Conservation (phyloP, 176 grass and related monocot species). For the Phoenix dactylifera region DNA sequence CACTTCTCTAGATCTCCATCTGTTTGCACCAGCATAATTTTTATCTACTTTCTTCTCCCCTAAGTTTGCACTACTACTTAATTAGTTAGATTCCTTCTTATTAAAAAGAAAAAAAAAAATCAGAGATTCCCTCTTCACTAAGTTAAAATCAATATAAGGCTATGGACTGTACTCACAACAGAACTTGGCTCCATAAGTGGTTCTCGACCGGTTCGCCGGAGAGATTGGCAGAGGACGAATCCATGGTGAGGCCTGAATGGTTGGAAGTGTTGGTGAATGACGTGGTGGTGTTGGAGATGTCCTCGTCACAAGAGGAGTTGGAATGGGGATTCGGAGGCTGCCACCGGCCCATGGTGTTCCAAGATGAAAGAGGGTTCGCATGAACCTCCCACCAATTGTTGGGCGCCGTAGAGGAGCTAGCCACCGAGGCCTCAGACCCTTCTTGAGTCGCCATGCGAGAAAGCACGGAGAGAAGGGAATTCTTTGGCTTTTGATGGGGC, state of each 20-base stretch:
- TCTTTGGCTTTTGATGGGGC: neutral
- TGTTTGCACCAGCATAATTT: neutral
- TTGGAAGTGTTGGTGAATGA: conserved; percentile 44
- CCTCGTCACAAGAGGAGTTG: conserved; percentile 23
- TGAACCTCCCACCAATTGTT: conserved; percentile 59
- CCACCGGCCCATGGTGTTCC: conserved; percentile 29
- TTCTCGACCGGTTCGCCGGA: conserved; percentile 39
- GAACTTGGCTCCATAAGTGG: conserved; percentile 82
- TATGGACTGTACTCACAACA: conserved; percentile 48
- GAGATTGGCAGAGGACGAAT: conserved; percentile 27
- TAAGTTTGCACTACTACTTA: neutral
- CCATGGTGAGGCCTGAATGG: conserved; percentile 57
- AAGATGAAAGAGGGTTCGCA: conserved; percentile 17
- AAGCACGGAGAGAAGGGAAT: too few relatives aligned
- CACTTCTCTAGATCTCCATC: neutral
- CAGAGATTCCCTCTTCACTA: too few relatives aligned
- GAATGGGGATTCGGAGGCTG: conserved; percentile 2
- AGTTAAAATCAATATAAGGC: too few relatives aligned
- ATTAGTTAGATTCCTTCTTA: too few relatives aligned
- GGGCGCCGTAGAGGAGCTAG: conserved; percentile 31
- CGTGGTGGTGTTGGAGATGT: conserved; percentile 37
- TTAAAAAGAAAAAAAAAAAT: too few relatives aligned
- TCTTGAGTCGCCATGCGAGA: conserved; percentile 47
- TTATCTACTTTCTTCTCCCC: neutral
- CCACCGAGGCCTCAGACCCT: conserved; percentile 61